Conservation (phyloP, 192 early-diverging fungal genomes). For the Umbelopsis sp. region DNA sequence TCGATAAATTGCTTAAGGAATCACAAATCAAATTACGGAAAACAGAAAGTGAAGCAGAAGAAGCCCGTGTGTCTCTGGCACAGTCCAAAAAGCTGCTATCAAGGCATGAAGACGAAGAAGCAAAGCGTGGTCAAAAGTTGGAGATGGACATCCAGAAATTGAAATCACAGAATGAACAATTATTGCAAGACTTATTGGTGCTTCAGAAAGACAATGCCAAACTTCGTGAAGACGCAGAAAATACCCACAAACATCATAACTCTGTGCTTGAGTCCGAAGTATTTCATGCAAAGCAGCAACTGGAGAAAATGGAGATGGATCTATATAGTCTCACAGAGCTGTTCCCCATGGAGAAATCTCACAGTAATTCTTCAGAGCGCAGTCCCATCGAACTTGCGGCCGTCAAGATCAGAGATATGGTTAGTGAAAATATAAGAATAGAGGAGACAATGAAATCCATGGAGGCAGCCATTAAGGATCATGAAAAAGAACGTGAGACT, state of each 20-base stretch:
- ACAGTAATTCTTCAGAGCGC: not conserved
- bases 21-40: not conserved
- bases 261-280: not conserved
- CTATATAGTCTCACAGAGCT: conserved; percentile 1
- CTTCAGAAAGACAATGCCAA: not conserved
- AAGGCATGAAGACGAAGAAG: not conserved
- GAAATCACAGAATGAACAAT: not conserved
- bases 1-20: not conserved
- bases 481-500: not conserved
- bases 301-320: conserved; percentile 4
- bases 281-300: not conserved
- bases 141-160: not conserved
- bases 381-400: not conserved
- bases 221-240: not conserved
- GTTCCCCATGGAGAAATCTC: not conserved
- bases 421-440: not conserved
- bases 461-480: not conserved
- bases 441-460: not conserved
- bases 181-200: not conserved
- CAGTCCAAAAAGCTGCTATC: not conserved
- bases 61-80: not conserved
- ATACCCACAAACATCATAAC: not conserved
- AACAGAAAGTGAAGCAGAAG: conserved; percentile 1
- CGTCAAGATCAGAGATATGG: conserved; percentile 1
- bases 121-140: not conserved